Conservation (phyloP, 345 rosid genomes). For the Raphanus raphanistrum region DNA sequence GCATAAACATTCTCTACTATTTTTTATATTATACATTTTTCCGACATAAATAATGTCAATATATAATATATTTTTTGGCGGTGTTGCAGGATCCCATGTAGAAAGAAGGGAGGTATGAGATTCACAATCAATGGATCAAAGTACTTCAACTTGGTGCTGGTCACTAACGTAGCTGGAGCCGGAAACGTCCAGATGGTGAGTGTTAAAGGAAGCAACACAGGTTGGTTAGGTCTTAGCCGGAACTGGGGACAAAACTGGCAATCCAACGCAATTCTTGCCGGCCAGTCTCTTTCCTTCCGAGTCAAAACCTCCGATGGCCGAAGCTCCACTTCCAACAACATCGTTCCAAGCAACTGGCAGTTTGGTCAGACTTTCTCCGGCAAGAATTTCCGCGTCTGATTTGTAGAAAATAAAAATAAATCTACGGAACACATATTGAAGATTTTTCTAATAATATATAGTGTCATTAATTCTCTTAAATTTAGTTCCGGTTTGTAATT, state of each 20-base stretch:
- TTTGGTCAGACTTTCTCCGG: constrained; percentile 75
- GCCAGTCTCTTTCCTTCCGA: constrained; percentile 61
- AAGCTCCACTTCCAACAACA: constrained; percentile 65
- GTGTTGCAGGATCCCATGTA: constrained; percentile 57
- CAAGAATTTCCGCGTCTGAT: constrained; percentile 55
- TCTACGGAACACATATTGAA: background rate
- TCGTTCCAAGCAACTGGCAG: constrained; percentile 62
- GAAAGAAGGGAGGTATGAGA: constrained; percentile 63
- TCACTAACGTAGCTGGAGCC: constrained; percentile 69
- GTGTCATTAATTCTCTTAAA: background rate
- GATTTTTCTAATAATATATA: background rate
- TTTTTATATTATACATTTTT: background rate
- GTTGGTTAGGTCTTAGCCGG: constrained; percentile 55
- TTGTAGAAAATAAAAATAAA: background rate
- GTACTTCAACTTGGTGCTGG: constrained; percentile 64
- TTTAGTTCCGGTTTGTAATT: constrained; percentile 31
- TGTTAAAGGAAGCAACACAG: constrained; percentile 54
- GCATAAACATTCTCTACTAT: background rate
- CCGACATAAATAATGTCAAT: background rate
- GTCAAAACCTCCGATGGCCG: constrained; percentile 60
- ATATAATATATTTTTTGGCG: background rate
- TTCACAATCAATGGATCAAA: constrained; percentile 62
- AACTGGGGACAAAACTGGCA: constrained; percentile 83
- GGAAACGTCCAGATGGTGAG: constrained; percentile 51
- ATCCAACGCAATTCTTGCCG: constrained; percentile 50